Conservation (phyloP, 176 grass and related monocot genomes). For the Avena atlantica region DNA sequence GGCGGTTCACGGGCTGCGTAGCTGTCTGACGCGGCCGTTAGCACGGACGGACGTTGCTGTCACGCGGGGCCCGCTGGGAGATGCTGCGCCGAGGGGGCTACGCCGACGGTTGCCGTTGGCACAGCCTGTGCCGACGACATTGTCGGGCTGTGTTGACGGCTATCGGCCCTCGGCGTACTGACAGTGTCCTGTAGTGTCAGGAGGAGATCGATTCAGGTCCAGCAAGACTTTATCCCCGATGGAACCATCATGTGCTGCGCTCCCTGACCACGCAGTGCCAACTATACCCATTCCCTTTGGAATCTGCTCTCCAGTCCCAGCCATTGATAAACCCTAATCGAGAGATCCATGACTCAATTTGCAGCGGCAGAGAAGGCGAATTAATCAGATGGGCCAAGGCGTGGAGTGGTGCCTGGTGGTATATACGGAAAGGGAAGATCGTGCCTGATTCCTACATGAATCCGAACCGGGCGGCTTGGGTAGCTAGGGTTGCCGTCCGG, state of each 20-base stretch:
- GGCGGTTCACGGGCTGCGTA: no score
- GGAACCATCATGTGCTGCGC: not conserved
- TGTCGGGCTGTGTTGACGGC: no score
- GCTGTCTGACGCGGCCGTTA: no score
- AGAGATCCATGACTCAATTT: not conserved
- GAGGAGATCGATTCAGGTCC: conserved; percentile 13
- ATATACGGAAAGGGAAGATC: not conserved
- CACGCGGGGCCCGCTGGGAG: no score
- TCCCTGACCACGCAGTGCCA: not conserved
- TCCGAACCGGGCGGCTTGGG: not conserved
- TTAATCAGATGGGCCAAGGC: not conserved
- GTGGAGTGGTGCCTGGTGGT: not conserved
- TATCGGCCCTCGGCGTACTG: no score
- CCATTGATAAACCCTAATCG: not conserved
- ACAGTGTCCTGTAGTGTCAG: no score
- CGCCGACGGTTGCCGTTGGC: no score
- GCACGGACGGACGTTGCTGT: no score
- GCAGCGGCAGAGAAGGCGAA: not conserved
- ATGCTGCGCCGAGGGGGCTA: no score
- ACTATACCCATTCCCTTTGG: not conserved
- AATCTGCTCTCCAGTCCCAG: not conserved
- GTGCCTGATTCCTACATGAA: not conserved
- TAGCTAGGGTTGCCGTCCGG: not conserved
- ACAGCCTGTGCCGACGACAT: no score
- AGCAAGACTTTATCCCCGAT: not conserved